Evolutionary conservation across 1,139 yeast genomes (phyloP).

Genomic region (Saccharomycopsis hybrid): DNA sequence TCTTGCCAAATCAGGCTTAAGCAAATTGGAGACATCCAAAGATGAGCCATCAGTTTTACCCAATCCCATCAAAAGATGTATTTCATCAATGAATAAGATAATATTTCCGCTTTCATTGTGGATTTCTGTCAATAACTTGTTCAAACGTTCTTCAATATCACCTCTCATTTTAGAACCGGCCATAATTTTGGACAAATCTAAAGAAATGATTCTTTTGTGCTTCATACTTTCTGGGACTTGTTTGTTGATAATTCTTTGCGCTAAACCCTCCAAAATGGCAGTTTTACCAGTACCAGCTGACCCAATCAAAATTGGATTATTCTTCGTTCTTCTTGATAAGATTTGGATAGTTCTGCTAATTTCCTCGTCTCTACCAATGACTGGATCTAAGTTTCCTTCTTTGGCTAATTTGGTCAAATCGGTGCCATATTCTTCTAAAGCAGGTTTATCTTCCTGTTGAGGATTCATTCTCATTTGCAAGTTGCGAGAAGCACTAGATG

Average conservation of each 20-base stretch:
- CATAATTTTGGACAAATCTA: conserved; percentile 83
- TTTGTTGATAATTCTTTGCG: conserved; percentile 83
- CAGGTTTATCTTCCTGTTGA: conserved; percentile 48
- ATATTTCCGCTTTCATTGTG: conserved; percentile 59
- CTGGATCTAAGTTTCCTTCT: conserved; percentile 92
- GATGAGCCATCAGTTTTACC: conserved; percentile 92
- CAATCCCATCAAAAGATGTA: conserved; percentile 83
- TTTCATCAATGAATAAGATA: conserved; percentile 85
- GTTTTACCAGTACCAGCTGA: conserved; percentile 98
- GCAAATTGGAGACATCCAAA: conserved; percentile 87
- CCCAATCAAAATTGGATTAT: conserved; percentile 90
- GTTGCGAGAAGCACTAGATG: neutral
- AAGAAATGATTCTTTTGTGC: conserved; percentile 70
- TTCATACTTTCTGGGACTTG: conserved; percentile 95
- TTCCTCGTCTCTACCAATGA: conserved; percentile 94
- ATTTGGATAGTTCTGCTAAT: conserved; percentile 89
- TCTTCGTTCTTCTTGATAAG: conserved; percentile 84
- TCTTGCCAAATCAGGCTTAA: conserved; percentile 91
- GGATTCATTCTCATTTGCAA: conserved; percentile 35
- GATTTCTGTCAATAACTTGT: conserved; percentile 76
- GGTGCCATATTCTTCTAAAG: conserved; percentile 80
- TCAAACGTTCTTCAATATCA: conserved; percentile 88
- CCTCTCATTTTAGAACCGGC: conserved; percentile 96
- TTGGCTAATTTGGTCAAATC: conserved; percentile 81
- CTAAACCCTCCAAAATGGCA: conserved; percentile 92